Evolutionary conservation across 2,329 filamentous ascomycete species (phyloP).

Genomic region (Purpureocillium lavendulum): DNA sequence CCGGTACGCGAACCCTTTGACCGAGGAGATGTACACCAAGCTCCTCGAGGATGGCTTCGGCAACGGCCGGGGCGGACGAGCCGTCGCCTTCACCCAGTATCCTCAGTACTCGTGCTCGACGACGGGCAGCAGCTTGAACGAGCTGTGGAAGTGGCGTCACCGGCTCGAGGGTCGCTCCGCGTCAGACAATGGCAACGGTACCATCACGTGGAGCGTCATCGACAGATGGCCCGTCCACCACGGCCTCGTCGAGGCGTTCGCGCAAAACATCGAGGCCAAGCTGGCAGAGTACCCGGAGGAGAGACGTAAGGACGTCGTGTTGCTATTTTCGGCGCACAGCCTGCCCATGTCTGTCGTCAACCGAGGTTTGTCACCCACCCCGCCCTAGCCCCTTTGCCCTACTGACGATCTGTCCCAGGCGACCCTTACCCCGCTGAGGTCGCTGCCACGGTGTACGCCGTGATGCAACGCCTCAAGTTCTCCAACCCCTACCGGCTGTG

Average conservation of each 20-base stretch:
- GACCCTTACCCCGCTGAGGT: conserved; percentile 96
- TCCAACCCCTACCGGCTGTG: conserved; percentile 87
- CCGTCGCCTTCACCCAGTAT: conserved; percentile 96
- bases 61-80: conserved; percentile 78
- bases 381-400: not conserved
- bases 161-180: conserved; percentile 71
- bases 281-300: conserved; percentile 78
- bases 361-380: conserved; percentile 45
- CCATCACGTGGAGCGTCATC: conserved; percentile 94
- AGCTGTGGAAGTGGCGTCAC: conserved; percentile 95
- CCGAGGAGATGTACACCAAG: conserved; percentile 83
- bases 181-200: conserved; percentile 46
- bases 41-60: conserved; percentile 86
- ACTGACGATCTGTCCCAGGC: conserved; percentile 40
- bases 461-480: conserved; percentile 87
- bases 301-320: conserved; percentile 67
- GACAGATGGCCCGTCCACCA: conserved; percentile 93
- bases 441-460: conserved; percentile 88
- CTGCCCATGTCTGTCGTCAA: conserved; percentile 97
- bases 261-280: conserved; percentile 82
- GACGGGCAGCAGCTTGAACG: conserved; percentile 90
- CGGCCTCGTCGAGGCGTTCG: conserved; percentile 86
- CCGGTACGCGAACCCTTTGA: conserved; percentile 86
- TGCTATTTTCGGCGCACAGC: conserved; percentile 93
- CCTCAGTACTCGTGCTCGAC: conserved; percentile 98